phyloP scores from a whole-genome alignment of 768 basidiomycete genomes.

The Panellus pusillus region DNA sequence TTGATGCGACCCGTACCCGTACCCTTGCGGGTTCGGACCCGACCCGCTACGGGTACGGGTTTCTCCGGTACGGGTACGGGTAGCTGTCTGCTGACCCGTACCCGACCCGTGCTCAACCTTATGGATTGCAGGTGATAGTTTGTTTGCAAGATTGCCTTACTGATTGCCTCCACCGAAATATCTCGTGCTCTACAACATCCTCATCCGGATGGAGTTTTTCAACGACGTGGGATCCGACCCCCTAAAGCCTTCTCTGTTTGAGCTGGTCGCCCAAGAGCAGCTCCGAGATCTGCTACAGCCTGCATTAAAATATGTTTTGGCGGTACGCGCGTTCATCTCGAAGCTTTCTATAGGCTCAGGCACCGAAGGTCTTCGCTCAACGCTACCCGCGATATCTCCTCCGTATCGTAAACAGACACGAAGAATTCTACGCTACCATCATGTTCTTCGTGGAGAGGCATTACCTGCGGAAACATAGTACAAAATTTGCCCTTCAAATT shows the following conservation, averaged over 20 bases:
- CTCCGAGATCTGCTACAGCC: slow-evolving; percentile 90
- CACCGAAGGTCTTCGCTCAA: slow-evolving; percentile 84
- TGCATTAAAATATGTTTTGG: slow-evolving; percentile 90
- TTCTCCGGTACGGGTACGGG: no score
- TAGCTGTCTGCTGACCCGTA: no score
- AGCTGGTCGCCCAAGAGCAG: slow-evolving; percentile 92
- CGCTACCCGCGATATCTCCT: slow-evolving; percentile 91
- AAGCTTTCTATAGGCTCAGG: neutral
- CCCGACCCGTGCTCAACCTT: no score
- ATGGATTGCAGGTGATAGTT: no score
- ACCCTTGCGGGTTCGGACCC: no score
- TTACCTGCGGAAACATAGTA: slow-evolving; percentile 86
- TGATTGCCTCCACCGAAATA: no score
- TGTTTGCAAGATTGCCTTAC: no score
- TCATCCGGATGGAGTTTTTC: slow-evolving; percentile 71
- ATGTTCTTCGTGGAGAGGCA: slow-evolving; percentile 91
- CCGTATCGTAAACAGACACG: slow-evolving; percentile 89
- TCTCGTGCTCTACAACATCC: no score
- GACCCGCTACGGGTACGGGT: no score
- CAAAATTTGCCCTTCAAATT: slow-evolving; percentile 25
- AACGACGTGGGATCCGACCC: slow-evolving; percentile 73
- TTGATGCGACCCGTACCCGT: no score
- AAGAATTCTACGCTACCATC: slow-evolving; percentile 89
- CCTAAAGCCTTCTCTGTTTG: slow-evolving; percentile 81
- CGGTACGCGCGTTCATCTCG: slow-evolving; percentile 43